A percentile compares a stretch with the other conserved stretches of the same genome.
Evolutionary conservation across 768 basidiomycete genomes (phyloP).

Genomic region (Leccinum obscurum): DNA sequence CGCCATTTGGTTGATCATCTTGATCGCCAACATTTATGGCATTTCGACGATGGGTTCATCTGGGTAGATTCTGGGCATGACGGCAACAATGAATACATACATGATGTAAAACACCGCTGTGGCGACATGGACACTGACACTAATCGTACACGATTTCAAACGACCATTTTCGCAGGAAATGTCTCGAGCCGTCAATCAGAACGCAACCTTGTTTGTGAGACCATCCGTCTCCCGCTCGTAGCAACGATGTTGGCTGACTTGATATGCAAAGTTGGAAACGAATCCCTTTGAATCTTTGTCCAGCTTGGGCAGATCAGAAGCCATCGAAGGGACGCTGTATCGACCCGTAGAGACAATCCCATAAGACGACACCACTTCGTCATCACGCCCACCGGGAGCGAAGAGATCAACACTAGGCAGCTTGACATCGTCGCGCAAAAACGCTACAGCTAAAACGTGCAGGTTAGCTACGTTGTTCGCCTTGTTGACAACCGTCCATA

Average conservation of each 20-base stretch:
- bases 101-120: neutral
- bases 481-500: neutral
- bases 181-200: conserved; percentile 22
- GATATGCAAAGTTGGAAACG: conserved; percentile 55
- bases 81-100: neutral
- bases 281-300: conserved; percentile 51
- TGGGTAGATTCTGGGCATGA: neutral
- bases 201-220: conserved; percentile 52
- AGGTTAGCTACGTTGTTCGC: conserved; percentile 1
- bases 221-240: conserved; percentile 63
- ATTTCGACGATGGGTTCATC: conserved; percentile 43
- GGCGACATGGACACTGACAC: neutral
- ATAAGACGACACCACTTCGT: conserved; percentile 52
- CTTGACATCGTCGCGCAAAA: conserved; percentile 47
- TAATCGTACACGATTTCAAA: conserved; percentile 17
- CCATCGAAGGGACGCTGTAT: conserved; percentile 40
- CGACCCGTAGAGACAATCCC: conserved; percentile 64
- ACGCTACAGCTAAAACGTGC: conserved; percentile 40
- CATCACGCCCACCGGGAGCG: conserved; percentile 27
- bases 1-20: conserved; percentile 44
- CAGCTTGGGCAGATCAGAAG: conserved; percentile 44
- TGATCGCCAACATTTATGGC: conserved; percentile 54
- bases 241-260: conserved; percentile 67
- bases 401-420: conserved; percentile 48
- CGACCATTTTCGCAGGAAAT: neutral